Evolutionary conservation across 1,284 basidiomycete species (phyloP).

Genomic region (Sanguinoderma infundibulare): DNA sequence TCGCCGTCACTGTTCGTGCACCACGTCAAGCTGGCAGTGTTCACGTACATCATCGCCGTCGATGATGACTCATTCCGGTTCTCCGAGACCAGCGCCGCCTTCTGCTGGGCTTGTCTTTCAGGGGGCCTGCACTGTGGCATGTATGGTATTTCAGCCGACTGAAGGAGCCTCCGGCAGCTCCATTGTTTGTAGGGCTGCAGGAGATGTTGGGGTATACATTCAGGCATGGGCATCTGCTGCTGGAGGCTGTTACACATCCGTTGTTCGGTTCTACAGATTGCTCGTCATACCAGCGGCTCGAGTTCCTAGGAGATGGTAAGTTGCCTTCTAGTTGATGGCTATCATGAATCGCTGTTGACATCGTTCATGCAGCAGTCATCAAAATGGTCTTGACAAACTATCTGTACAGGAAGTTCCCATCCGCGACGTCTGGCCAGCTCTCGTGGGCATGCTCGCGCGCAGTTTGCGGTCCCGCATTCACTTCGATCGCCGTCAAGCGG

Average conservation of each 20-base stretch:
- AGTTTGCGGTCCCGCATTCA: conserved; percentile 76
- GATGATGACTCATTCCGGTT: too few relatives aligned
- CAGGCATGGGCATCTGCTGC: conserved; percentile 59
- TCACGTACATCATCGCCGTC: too few relatives aligned
- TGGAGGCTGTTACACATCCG: conserved; percentile 83
- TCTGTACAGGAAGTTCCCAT: conserved; percentile 69
- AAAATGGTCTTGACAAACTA: conserved; percentile 78
- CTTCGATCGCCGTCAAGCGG: conserved; percentile 66
- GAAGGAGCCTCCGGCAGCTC: conserved; percentile 41
- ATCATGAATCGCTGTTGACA: not conserved
- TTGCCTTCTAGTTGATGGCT: not conserved
- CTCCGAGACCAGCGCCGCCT: too few relatives aligned
- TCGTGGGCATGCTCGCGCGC: conserved; percentile 71
- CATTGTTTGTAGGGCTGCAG: conserved; percentile 62
- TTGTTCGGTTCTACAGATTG: conserved; percentile 62
- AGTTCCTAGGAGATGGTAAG: conserved; percentile 86
- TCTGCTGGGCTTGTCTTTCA: conserved; percentile 73
- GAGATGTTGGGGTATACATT: conserved; percentile 74
- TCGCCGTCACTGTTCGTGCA: too few relatives aligned
- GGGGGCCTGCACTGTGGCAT: conserved; percentile 66
- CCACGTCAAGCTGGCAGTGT: too few relatives aligned
- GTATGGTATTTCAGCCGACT: conserved; percentile 48
- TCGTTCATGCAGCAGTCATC: conserved; percentile 60
- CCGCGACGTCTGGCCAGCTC: conserved; percentile 76
- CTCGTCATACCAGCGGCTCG: conserved; percentile 80